Evolutionary conservation across 176 grass and related monocot species (phyloP), one percentile per base, ranked within the genome.

Genomic region (Musa beccarii): DNA sequence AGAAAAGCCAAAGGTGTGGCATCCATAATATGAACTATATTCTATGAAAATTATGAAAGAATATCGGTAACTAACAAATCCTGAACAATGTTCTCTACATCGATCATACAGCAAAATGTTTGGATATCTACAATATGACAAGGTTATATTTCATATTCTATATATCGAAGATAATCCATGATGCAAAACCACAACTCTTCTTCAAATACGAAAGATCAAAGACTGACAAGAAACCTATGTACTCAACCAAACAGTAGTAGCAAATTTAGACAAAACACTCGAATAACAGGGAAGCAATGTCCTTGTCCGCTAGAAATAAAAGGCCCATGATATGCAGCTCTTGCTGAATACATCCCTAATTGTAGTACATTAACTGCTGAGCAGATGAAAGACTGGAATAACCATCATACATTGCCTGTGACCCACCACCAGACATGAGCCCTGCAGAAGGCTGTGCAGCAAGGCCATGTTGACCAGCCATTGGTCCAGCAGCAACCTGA

Each of bases 361-460:
- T 89, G 90, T 89, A 93, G 85, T 89, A 93, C 82, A 89, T 85
- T 17, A 89, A 82, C 82, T 93, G 90, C 66, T 89, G 90, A 13
- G 90, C 75, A 24, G 90, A 89, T 49, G 90, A 89, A 72, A 85
- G 84, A 29, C 78, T 87, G 2, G 87, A 82, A 73, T 89, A 93
- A 43, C 90, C 87, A 21, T 93, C 87, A 0, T 93, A 89, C 9
- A 87, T 78, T 53, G 85, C 82, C 75, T 87, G 90, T 55, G 90
- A 93, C 8, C 87, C 80, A 1, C 85, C 79, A 8, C 81, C 75
- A 51, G 84, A 87, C 28, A 92, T 84, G 65, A 93, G 84, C 55
- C 90, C 90, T 1, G 84, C 84, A 15, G 90, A 86, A 17, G 79
- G 86, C 81, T 92, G 90, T 16, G 86, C 90, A 0, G 86, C 81